Evolutionary conservation across 345 rosid genomes (phyloP), one percentile per base, ranked within the genome.

Genomic region (Populus deltoides): DNA sequence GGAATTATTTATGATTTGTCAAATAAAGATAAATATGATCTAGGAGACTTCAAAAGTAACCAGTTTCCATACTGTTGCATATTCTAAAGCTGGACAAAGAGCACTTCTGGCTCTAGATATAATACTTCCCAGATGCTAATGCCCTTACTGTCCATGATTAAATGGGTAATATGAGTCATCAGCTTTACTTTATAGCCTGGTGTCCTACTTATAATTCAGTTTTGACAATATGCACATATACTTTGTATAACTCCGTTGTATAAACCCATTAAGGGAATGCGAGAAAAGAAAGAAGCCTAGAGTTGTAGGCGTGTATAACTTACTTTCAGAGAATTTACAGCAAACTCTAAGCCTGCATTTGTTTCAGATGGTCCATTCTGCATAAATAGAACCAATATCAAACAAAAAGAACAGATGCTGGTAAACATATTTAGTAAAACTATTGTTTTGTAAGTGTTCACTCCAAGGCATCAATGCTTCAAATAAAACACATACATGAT

Each of bases 301-400:
- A 25, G 55, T 49, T 73, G 6, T 6, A 55, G 61, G 43, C 45
- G 66, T 7, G 57, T n/a, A 65, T 38, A n/a, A 86, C 97, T 87
- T 83, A 92, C 99, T 49, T 89, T 70, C 68, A 96, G 94, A 66
- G 86, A 13, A 78, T 96, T 96, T 55, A 96, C 97, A 57, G 99
- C 89, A 88, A 96, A 96, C 86, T 96, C 97, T 59, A 96, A 79
- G 13, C 93, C 98, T 62, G 99, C 99, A 86, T 96, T 93, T 36
- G 97, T 92, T 85, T 96, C 99, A 43, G 97, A 87, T 33, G 98
- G 98, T 71, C 96, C 99, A 78, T 85, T 86, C 99, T 93, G 83
- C 72, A 82, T 66, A 86, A 83, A 49, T 65, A 85, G 57, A 75
- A 76, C 68, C 68, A 57, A 57, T 68, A 33, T 33, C 39, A 68